Evolutionary conservation across 129 eudicot species (phyloP), one percentile per base, ranked within the genome.

Genomic region (Solidago caesia): DNA sequence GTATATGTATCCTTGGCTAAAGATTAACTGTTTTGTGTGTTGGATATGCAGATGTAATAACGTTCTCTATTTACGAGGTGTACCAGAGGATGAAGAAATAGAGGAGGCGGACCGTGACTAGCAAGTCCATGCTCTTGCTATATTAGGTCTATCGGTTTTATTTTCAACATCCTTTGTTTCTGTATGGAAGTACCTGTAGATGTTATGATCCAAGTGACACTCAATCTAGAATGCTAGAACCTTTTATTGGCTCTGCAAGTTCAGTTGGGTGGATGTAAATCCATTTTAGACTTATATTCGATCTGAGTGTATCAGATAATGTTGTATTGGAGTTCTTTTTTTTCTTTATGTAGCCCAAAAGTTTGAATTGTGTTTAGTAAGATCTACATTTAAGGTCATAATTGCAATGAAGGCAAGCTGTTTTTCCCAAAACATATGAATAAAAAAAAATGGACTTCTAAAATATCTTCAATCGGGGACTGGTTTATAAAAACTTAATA

Each of bases 41-140:
- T 67, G 46, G 9, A 33, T 85, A 12, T 77, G 74, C 87, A 93
- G 98, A 84, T 93, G 98, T 44, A 93, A 93, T 60, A 93, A 93
- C 47, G 98, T 93, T 71, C 91, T 93, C 47, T 88, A 93, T 74
- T 72, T 93, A 45, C 91, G 97, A 27, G 98, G 98, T 43, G 98
- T 93, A 42, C 98, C 98, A 7, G 98, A 93, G 75, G 98, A 93
- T 83, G 98, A 93, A 66, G 98, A 90, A 49, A 78, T 93, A 59
- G 98, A 88, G 72, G 96, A 93, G 6, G 98, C 89, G 7, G 98
- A 90, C 1, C 87, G 80, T 2, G 91, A 90, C 51, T 88, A 83
- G 79, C 27, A 58, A 67, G 60, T 44, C 68, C 27, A 45, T n/a
- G 13, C 15, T 44, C 51, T 7, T 79, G 68, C 62, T n/a, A 4